Conservation (phyloP, 257 asterid species). For the Nicotiana knightiana region DNA sequence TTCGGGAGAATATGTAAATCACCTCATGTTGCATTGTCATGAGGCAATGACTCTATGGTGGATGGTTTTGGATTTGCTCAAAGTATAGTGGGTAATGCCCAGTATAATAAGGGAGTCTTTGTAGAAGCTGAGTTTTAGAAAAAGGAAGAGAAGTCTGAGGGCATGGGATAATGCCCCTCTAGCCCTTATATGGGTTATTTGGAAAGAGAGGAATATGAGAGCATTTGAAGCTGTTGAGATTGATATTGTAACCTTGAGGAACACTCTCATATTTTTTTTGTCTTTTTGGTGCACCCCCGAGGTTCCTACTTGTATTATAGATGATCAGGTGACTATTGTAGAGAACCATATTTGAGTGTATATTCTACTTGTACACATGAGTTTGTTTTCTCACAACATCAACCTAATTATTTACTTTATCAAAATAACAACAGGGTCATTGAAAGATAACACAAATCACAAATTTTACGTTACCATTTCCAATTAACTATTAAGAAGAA, state of each 20-base stretch:
- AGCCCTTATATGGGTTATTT: background rate
- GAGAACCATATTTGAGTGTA: background rate
- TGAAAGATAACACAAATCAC: background rate
- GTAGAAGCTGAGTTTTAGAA: background rate
- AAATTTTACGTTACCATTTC: background rate
- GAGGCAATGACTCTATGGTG: background rate
- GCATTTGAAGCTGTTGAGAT: background rate
- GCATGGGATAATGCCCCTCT: background rate
- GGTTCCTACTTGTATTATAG: background rate
- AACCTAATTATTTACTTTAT: background rate
- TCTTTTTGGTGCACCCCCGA: background rate
- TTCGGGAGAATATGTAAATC: background rate
- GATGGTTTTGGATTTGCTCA: background rate
- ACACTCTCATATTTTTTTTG: background rate
- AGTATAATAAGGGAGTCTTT: background rate
- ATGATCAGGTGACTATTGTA: background rate
- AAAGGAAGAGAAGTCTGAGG: background rate
- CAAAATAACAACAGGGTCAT: background rate
- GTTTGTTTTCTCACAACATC: background rate
- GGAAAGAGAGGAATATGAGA: background rate
- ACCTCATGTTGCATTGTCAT: background rate
- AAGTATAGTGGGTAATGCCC: background rate
- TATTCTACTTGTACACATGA: background rate
- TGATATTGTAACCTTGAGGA: background rate
- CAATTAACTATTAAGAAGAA: background rate